A percentile compares a stretch with the other conserved stretches of the same genome.
phyloP scores from a whole-genome alignment of 1,284 basidiomycete species.

The Fistulina hepatica region DNA sequence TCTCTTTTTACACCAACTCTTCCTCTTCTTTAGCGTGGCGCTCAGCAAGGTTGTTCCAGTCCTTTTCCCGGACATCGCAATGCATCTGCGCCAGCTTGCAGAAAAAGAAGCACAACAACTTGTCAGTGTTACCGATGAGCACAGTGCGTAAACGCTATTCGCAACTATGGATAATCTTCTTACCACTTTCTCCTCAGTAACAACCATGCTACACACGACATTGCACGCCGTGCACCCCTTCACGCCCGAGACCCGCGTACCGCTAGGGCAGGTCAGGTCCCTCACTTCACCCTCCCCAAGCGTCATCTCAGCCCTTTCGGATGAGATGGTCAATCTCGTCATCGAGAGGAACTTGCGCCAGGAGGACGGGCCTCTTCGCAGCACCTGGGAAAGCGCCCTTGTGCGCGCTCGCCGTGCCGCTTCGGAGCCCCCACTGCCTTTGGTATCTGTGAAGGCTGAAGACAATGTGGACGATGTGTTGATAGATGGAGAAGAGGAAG shows the following conservation, averaged over 20 bases:
- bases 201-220: conserved; percentile 31
- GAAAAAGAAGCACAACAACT: conserved; percentile 27
- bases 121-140: conserved; percentile 31
- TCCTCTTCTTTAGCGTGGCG: conserved; percentile 61
- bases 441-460: no score
- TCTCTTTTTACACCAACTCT: conserved; percentile 65
- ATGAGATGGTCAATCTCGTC: conserved; percentile 52
- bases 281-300: conserved; percentile 18
- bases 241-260: conserved; percentile 19
- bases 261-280: conserved; percentile 23
- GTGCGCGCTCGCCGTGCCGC: conserved; percentile 7
- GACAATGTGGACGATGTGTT: no score
- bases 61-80: conserved; percentile 35
- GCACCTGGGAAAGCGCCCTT: conserved; percentile 36
- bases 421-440: no score
- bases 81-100: conserved; percentile 27
- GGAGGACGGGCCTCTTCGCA: conserved; percentile 41
- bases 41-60: conserved; percentile 57
- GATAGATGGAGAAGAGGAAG: no score
- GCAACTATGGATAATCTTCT: conserved; percentile 4
- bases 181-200: conserved; percentile 18
- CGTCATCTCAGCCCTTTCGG: conserved; percentile 32
- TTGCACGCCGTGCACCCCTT: conserved; percentile 27
- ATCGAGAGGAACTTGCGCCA: conserved; percentile 48
- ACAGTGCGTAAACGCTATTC: conserved; percentile 27